A percentile compares a stretch with the other conserved stretches of the same genome.
These are phyloP conservation scores for Chalaropsis ovoidea DNA, from an alignment of 2,329 filamentous ascomycete genomes.

Conservation along the genomic window DNA sequence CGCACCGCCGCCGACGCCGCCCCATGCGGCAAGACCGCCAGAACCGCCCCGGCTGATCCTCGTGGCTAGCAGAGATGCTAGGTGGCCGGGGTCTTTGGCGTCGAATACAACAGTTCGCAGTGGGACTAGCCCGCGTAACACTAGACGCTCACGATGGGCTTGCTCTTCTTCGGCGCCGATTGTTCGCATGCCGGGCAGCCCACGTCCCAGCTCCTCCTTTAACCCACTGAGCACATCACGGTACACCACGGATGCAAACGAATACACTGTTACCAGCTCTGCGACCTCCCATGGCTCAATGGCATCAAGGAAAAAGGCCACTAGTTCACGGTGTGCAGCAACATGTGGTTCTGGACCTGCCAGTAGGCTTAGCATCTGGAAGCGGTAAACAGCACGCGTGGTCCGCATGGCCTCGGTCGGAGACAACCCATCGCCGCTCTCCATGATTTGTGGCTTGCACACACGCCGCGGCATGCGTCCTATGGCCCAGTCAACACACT, in stretches of 20 bases:
- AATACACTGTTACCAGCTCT: constrained; percentile 21
- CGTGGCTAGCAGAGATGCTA: constrained; percentile 10
- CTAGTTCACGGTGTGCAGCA: constrained; percentile 1
- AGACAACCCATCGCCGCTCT: not conserved
- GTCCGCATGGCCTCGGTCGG: constrained; percentile 16
- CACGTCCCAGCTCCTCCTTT: not conserved
- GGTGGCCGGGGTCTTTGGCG: not conserved
- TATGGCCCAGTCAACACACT: constrained; percentile 16
- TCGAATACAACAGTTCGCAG: constrained; percentile 20
- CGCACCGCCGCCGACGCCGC: not conserved
- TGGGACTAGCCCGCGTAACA: constrained; percentile 18
- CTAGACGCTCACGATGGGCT: constrained; percentile 2
- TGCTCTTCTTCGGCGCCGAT: not conserved
- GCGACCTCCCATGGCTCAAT: constrained; percentile 24
- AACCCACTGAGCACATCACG: constrained; percentile 17
- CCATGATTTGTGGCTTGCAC: not conserved
- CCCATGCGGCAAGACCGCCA: not conserved
- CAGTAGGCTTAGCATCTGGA: constrained; percentile 20
- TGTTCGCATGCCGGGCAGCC: not conserved
- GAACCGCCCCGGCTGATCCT: not conserved
- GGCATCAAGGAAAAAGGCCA: constrained; percentile 14
- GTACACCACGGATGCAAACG: constrained; percentile 17
- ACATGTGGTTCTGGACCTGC: constrained; percentile 4
- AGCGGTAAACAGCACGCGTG: constrained; percentile 22
- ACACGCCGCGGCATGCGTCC: constrained; percentile 16